Conservation (phyloP, 257 asterid species). For the Avicennia marina region DNA sequence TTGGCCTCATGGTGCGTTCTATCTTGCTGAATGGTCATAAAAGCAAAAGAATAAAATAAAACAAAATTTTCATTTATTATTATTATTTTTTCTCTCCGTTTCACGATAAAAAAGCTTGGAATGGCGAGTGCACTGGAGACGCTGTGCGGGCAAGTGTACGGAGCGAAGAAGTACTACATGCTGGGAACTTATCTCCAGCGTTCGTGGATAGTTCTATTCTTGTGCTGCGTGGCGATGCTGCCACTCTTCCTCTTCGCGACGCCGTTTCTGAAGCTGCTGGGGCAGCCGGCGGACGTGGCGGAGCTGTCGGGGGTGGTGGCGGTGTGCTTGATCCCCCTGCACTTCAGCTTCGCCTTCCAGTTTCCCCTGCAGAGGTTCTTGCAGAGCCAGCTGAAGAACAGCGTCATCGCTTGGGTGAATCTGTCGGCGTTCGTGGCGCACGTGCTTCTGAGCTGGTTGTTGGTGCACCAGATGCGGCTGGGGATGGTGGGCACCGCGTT, state of each 20-base stretch:
- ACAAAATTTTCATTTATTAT: background rate
- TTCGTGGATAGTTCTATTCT: conserved; percentile 59
- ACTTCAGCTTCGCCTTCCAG: conserved; percentile 61
- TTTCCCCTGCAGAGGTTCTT: conserved; percentile 72
- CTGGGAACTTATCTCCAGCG: conserved; percentile 75
- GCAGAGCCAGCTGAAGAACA: conserved; percentile 80
- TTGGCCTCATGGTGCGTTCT: conserved; percentile 54
- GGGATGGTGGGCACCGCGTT: conserved; percentile 61
- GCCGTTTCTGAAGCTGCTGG: conserved; percentile 42
- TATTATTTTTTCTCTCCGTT: background rate
- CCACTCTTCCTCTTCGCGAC: conserved; percentile 52
- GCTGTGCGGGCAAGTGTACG: conserved; percentile 81
- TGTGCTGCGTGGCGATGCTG: conserved; percentile 37
- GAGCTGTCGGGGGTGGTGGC: conserved; percentile 25
- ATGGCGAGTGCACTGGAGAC: conserved; percentile 92
- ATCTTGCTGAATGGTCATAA: background rate
- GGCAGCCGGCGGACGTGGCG: conserved; percentile 34
- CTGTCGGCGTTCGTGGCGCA: conserved; percentile 46
- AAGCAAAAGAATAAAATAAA: background rate
- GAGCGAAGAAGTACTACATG: conserved; percentile 65
- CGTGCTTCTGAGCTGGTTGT: conserved; percentile 38
- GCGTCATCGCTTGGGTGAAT: conserved; percentile 44
- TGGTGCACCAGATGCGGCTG: conserved; percentile 37
- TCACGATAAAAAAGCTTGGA: conserved; percentile 36
- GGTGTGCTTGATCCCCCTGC: conserved; percentile 51